Evolutionary conservation across 1,139 yeast species (phyloP).

Genomic region (Debaryomycetaceae sp.): DNA sequence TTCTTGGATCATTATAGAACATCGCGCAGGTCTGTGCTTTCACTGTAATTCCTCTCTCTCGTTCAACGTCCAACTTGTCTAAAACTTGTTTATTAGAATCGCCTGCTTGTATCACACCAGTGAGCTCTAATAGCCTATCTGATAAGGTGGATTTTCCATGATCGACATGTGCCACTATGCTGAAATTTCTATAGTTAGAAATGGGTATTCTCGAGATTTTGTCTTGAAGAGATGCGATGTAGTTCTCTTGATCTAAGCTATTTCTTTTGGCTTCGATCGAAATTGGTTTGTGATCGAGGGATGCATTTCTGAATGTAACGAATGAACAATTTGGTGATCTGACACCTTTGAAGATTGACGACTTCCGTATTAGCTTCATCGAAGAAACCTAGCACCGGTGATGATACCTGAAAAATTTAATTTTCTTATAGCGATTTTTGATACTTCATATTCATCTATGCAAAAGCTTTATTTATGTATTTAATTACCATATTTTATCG

Average conservation of each 20-base stretch:
- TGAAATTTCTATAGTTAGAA: conserved; percentile 80
- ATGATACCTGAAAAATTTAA: background rate
- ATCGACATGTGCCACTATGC: conserved; percentile 96
- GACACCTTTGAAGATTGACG: background rate
- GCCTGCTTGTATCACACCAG: conserved; percentile 82
- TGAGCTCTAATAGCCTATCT: conserved; percentile 79
- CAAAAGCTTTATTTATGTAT: too few species aligned
- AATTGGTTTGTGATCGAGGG: conserved; percentile 3
- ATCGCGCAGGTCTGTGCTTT: conserved; percentile 96
- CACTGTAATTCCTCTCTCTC: conserved; percentile 94
- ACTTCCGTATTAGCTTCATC: background rate
- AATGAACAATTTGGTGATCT: background rate
- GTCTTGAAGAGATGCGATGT: conserved; percentile 37
- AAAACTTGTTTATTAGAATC: conserved; percentile 78
- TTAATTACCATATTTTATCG: too few species aligned
- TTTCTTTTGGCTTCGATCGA: conserved; percentile 26
- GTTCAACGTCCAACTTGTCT: conserved; percentile 88
- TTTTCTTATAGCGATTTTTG: background rate
- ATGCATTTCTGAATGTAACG: background rate
- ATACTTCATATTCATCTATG: too few species aligned
- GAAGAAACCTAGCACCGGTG: background rate
- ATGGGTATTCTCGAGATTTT: conserved; percentile 73
- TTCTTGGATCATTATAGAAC: conserved; percentile 69
- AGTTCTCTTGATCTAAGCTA: conserved; percentile 29
- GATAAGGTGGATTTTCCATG: conserved; percentile 94